Evolutionary conservation across 441 rosid species (phyloP).

Genomic region (Breynia disticha): DNA sequence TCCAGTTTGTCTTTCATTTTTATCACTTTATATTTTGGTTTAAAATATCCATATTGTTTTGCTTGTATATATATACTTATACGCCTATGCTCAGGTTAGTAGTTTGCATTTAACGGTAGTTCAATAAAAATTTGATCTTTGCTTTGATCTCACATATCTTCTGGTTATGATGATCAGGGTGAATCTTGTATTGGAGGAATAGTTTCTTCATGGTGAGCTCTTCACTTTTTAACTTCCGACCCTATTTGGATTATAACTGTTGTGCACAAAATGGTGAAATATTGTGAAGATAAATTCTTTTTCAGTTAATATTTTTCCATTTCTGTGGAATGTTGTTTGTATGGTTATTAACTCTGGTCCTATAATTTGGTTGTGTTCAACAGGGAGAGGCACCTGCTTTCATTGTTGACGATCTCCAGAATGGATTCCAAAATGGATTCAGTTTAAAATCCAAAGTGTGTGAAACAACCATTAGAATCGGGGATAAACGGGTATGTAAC

Average conservation of each 20-base stretch:
- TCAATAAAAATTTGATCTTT: conserved; percentile 11
- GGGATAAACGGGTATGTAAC: conserved; percentile 50
- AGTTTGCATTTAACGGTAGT: neutral
- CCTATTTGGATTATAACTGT: neutral
- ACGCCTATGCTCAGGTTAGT: neutral
- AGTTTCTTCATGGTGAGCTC: conserved; percentile 80
- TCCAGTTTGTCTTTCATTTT: no score
- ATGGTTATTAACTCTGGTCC: conserved; percentile 7
- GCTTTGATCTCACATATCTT: conserved; percentile 35
- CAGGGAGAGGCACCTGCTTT: conserved; percentile 83
- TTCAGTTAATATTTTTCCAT: neutral
- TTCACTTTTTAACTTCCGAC: conserved; percentile 11
- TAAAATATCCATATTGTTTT: no score
- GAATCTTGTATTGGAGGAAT: conserved; percentile 45
- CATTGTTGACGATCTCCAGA: conserved; percentile 30
- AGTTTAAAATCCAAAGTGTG: conserved; percentile 30
- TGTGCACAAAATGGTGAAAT: neutral
- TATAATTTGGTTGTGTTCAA: conserved; percentile 15
- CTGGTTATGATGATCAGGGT: conserved; percentile 43
- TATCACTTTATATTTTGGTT: no score
- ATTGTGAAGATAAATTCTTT: neutral
- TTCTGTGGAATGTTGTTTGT: neutral
- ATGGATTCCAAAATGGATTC: conserved; percentile 39
- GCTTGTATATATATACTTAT: no score
- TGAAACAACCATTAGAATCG: conserved; percentile 27